phyloP scores from a whole-genome alignment of 2,329 filamentous ascomycete species.

The Podosphaera aphanis region DNA sequence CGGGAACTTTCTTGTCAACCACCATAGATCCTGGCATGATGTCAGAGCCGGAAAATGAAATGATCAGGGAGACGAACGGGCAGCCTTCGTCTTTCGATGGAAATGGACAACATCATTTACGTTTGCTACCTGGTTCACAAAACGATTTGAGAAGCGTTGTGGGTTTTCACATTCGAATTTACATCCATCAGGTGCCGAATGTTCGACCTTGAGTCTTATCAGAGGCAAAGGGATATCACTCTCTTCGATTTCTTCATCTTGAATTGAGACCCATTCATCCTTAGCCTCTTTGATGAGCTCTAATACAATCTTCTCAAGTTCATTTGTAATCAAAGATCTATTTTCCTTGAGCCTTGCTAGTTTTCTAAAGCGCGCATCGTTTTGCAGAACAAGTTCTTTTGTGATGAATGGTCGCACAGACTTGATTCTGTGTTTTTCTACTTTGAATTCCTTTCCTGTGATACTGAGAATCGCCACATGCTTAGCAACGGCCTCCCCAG shows the following conservation, averaged over 20 bases:
- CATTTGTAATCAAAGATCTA: slow-evolving; percentile 52
- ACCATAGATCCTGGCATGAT: slow-evolving; percentile 19
- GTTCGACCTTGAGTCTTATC: slow-evolving; percentile 77
- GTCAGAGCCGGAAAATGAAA: slow-evolving; percentile 4
- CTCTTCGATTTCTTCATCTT: slow-evolving; percentile 37
- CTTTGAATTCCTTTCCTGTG: slow-evolving; percentile 58
- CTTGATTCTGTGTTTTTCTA: slow-evolving; percentile 63
- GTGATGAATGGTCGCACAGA: slow-evolving; percentile 80
- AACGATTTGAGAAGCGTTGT: slow-evolving; percentile 84
- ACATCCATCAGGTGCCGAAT: slow-evolving; percentile 61
- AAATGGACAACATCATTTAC: slow-evolving; percentile 85
- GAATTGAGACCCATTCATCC: slow-evolving; percentile 55
- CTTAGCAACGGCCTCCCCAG: slow-evolving; percentile 75
- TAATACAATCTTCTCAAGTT: slow-evolving; percentile 57
- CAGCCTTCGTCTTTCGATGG: slow-evolving; percentile 56
- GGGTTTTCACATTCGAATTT: slow-evolving; percentile 84
- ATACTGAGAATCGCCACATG: slow-evolving; percentile 71
- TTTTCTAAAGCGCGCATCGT: slow-evolving; percentile 53
- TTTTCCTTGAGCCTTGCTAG: slow-evolving; percentile 68
- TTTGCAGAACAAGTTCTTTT: slow-evolving; percentile 52
- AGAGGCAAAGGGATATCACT: slow-evolving; percentile 54
- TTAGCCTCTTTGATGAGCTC: slow-evolving; percentile 73
- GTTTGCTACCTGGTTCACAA: slow-evolving; percentile 77
- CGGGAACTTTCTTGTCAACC: slow-evolving; percentile 30
- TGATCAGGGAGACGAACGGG: slow-evolving; percentile 18